Conservation (phyloP, 2,329 filamentous ascomycete genomes). For the Colletotrichum navitas region DNA sequence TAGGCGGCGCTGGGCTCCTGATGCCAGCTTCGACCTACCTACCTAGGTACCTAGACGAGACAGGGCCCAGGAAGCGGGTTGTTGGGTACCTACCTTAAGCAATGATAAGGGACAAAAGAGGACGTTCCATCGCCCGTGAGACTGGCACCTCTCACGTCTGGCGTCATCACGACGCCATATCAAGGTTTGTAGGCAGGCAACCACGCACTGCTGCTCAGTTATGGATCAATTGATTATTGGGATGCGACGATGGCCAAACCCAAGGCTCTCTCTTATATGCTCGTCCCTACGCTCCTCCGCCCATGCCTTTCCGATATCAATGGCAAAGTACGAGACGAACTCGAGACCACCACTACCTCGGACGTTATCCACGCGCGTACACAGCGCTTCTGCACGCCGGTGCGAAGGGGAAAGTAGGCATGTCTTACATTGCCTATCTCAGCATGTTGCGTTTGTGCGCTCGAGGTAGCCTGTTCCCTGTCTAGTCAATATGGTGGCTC, state of each 20-base stretch:
- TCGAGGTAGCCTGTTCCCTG: constrained; percentile 4
- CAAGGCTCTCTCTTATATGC: background rate
- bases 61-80: background rate
- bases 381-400: background rate
- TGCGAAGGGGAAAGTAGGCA: constrained; percentile 2
- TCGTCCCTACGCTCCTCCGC: background rate
- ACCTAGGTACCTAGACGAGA: background rate
- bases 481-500: background rate
- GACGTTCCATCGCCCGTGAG: background rate
- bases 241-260: background rate
- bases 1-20: background rate
- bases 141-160: background rate
- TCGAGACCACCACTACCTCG: too few species aligned
- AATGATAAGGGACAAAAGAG: constrained; percentile 13
- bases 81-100: background rate
- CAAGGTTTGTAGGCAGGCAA: background rate
- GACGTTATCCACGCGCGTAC: background rate
- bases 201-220: background rate
- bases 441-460: background rate
- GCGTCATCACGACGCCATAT: background rate
- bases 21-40: constrained; percentile 7
- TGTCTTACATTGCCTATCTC: constrained; percentile 20
- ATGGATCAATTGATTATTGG: background rate
- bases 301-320: background rate
- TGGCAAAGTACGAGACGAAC: background rate